Evolutionary conservation across 805 yeast species (phyloP), one percentile per base, ranked within the genome.

Genomic region (Sugiyamaella mastotermitis): DNA sequence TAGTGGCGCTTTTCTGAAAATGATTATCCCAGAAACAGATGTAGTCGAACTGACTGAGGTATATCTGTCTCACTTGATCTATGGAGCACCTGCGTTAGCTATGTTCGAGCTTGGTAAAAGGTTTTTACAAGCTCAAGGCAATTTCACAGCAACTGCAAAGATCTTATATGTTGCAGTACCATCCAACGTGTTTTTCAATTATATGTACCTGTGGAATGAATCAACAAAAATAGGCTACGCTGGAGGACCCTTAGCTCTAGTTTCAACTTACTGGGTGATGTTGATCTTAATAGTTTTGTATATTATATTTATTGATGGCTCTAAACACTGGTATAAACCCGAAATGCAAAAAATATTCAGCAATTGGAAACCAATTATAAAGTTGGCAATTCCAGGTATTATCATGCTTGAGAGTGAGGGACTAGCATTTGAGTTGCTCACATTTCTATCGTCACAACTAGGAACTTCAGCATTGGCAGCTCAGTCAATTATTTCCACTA

Each of bases 81-180:
- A 77, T 33, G 92, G 90, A 18, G 73, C 83, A 6, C 94, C 94
- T 1, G 90, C 8, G 62, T 73, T 36, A 90, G 92, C 2, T 47
- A 83, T 13, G 94, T 74, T 74, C 49, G 80, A 74, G 47, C 61
- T 76, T 4, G 71, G 76, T 1, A 74, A 74, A 49, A 56, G 75
- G 28, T 74, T 65, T 43, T 55, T 74, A 45, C 80, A 73, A 51
- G 74, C 77, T 1, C 80, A 74, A 48, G 71, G 71, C 31, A 60
- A 73, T 16, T 73, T 69, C 57, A 58, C 67, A 34, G 77, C 79
- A 13, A 72, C 74, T 9, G 70, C 76, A 6, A 65, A 67, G 39
- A 63, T 72, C 9, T 56, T 74, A 32, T 52, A 65, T 19, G 34
- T 71, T 4, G 62, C 67, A 2, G 68, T 72, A 1, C 78, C 79